Evolutionary conservation across 176 grass and related monocot genomes (phyloP).

Genomic region (Melocanna baccifera): DNA sequence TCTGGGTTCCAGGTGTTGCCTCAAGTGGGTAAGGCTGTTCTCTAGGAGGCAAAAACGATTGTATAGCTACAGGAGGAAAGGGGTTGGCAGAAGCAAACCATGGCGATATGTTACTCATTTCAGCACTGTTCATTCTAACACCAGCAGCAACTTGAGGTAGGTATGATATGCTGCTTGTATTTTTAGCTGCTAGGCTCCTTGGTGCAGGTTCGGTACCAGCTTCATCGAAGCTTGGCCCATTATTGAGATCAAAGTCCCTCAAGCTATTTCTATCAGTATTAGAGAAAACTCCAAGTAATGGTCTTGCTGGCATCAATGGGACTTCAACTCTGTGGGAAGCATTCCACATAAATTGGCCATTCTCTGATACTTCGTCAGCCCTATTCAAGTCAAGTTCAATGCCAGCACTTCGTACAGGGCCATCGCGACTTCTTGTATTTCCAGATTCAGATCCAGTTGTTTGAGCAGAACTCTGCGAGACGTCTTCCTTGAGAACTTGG

Average conservation of each 20-base stretch:
- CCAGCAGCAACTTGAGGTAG: slow-evolving; percentile 49
- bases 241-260: slow-evolving; percentile 72
- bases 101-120: slow-evolving; percentile 57
- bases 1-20: slow-evolving; percentile 45
- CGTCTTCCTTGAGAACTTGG: slow-evolving; percentile 59
- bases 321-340: slow-evolving; percentile 41
- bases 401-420: slow-evolving; percentile 35
- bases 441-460: slow-evolving; percentile 57
- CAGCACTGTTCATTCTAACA: slow-evolving; percentile 57
- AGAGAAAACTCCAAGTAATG: slow-evolving; percentile 38
- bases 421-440: slow-evolving; percentile 45
- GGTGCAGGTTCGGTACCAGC: slow-evolving; percentile 43
- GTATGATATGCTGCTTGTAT: slow-evolving; percentile 51
- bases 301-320: slow-evolving; percentile 48
- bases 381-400: slow-evolving; percentile 78
- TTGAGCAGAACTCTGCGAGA: slow-evolving; percentile 50
- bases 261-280: slow-evolving; percentile 41
- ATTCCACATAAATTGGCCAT: slow-evolving; percentile 41
- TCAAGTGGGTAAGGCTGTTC: slow-evolving; percentile 66
- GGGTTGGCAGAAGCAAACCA: slow-evolving; percentile 55
- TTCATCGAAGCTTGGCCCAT: slow-evolving; percentile 66
- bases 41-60: slow-evolving; percentile 63
- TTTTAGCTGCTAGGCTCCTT: slow-evolving; percentile 47
- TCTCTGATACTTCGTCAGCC: slow-evolving; percentile 55
- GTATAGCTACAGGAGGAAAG: slow-evolving; percentile 61